These are phyloP conservation scores for Ochetophila trinervis DNA, from an alignment of 306 rosid genomes.

Conservation along the genomic window DNA sequence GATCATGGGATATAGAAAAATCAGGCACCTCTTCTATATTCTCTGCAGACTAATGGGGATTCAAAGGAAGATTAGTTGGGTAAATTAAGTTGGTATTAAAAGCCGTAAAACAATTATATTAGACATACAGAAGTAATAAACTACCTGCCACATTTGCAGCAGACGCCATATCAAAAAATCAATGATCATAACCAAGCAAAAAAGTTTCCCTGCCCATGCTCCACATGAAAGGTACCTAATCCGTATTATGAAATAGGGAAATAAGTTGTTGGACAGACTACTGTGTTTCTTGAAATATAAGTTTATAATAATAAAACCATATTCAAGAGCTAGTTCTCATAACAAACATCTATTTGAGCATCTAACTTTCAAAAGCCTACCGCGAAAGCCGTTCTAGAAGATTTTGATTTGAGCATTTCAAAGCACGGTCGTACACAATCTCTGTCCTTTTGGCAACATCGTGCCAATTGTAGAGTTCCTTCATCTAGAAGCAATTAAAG, in stretches of 20 bases:
- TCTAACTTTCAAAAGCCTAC: conserved; percentile 37
- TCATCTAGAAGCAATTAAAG: conserved; percentile 43
- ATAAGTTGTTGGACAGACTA: too few relatives aligned
- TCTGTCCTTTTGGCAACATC: conserved; percentile 86
- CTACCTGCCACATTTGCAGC: conserved; percentile 69
- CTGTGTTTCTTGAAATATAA: too few relatives aligned
- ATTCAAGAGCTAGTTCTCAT: too few relatives aligned
- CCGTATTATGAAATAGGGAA: too few relatives aligned
- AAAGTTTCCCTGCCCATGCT: conserved; percentile 87
- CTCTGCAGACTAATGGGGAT: conserved; percentile 53
- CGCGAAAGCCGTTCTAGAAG: conserved; percentile 67
- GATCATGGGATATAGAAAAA: conserved; percentile 33
- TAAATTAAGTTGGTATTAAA: neutral
- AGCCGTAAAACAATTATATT: too few relatives aligned
- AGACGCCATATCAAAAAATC: conserved; percentile 74
- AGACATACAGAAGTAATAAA: conserved; percentile 13
- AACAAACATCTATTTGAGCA: neutral
- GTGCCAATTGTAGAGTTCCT: conserved; percentile 80
- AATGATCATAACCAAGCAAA: conserved; percentile 81
- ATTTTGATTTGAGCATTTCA: conserved; percentile 63
- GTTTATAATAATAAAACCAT: too few relatives aligned
- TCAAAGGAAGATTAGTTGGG: conserved; percentile 8
- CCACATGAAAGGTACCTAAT: conserved; percentile 77
- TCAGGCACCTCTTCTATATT: conserved; percentile 63
- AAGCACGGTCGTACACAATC: conserved; percentile 81